Percentiles rank a stretch among this genome's conserved stretches.
Conservation (phyloP, 1,139 yeast species). For the Lodderomyces jiufengensis region DNA sequence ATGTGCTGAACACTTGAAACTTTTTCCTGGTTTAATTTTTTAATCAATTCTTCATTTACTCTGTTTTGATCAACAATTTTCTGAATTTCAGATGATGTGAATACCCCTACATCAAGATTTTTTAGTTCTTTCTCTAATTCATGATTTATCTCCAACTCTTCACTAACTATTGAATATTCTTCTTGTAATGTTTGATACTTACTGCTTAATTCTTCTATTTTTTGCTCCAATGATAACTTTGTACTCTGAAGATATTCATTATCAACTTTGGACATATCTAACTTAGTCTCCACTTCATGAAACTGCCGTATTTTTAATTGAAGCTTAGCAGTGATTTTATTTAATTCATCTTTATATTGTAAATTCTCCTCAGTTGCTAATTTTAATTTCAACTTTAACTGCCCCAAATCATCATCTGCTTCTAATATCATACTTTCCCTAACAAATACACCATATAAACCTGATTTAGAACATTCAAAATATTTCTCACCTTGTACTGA, state of each 20-base stretch:
- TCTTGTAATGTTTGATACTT: constrained; percentile 36
- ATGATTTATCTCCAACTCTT: constrained; percentile 43
- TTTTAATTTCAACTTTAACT: background rate
- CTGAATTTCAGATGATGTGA: constrained; percentile 19
- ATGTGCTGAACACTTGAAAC: background rate
- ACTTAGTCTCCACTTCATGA: constrained; percentile 26
- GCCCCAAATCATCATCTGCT: constrained; percentile 2
- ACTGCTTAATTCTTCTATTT: constrained; percentile 26
- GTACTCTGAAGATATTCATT: constrained; percentile 47
- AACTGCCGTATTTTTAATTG: constrained; percentile 6
- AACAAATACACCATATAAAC: constrained; percentile 59
- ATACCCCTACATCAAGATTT: constrained; percentile 14
- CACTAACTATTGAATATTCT: constrained; percentile 42
- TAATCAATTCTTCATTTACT: constrained; percentile 26
- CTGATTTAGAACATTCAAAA: constrained; percentile 47
- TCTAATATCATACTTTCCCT: constrained; percentile 20
- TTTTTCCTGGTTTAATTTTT: constrained; percentile 11
- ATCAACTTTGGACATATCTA: constrained; percentile 55
- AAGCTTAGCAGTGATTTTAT: constrained; percentile 19
- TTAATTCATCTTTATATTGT: constrained; percentile 19
- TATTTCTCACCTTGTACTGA: constrained; percentile 60
- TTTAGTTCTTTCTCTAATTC: constrained; percentile 38
- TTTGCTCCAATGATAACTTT: constrained; percentile 30
- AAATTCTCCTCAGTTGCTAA: constrained; percentile 7
- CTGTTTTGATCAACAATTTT: constrained; percentile 24